A percentile compares a stretch with the other conserved stretches of the same genome.
Conservation (phyloP, 192 early-diverging fungal genomes). For the Coemansia sp. region DNA sequence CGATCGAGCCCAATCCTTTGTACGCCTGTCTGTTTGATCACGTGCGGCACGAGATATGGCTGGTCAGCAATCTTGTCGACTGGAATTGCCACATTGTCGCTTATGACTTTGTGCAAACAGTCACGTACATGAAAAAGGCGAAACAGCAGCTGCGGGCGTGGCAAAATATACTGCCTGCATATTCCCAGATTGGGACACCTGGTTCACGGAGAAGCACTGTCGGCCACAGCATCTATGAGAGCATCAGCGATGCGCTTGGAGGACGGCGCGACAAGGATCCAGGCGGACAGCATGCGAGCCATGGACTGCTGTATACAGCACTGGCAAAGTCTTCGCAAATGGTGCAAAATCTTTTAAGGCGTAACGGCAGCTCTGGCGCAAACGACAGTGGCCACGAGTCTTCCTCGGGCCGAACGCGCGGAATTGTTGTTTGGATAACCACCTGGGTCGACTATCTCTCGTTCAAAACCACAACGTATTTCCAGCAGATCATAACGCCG, state of each 20-base stretch:
- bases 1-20: slow-evolving; percentile 27
- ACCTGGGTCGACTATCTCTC: slow-evolving; percentile 33
- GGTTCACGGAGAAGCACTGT: slow-evolving; percentile 10
- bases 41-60: slow-evolving; percentile 34
- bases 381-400: slow-evolving; percentile 7
- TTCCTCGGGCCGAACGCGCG: slow-evolving; percentile 20
- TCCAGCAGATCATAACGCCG: slow-evolving; percentile 44
- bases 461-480: slow-evolving; percentile 48
- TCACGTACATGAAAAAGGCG: slow-evolving; percentile 37
- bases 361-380: slow-evolving; percentile 10
- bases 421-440: slow-evolving; percentile 29
- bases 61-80: slow-evolving; percentile 36
- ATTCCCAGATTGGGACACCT: not conserved
- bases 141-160: slow-evolving; percentile 30
- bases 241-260: slow-evolving; percentile 13
- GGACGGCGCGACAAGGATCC: slow-evolving; percentile 13
- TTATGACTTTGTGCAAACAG: slow-evolving; percentile 42
- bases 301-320: slow-evolving; percentile 31
- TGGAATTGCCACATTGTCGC: slow-evolving; percentile 40
- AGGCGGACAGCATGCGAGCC: slow-evolving; percentile 9
- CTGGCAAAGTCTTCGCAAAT: slow-evolving; percentile 48
- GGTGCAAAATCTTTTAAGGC: slow-evolving; percentile 46
- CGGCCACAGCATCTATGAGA: slow-evolving; percentile 19
- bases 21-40: slow-evolving; percentile 36
- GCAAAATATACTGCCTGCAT: slow-evolving; percentile 23